phyloP scores from a whole-genome alignment of 2,329 filamentous ascomycete species.

The Aspergillus japonicus region DNA sequence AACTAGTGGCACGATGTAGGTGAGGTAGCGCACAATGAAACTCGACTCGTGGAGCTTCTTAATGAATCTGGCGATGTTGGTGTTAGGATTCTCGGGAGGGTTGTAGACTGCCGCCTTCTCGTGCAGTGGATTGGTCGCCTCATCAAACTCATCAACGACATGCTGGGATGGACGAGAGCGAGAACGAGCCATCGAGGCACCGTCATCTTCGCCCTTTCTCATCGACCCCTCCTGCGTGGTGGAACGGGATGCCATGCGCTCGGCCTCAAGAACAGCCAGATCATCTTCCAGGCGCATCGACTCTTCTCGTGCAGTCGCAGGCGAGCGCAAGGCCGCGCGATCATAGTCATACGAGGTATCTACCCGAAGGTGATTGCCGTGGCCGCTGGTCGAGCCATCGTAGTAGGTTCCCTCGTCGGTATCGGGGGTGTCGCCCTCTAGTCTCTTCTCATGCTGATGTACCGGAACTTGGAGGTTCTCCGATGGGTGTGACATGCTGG shows the following conservation, averaged over 20 bases:
- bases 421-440: constrained; percentile 26
- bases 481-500: constrained; percentile 38
- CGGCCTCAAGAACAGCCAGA: constrained; percentile 62
- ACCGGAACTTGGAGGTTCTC: constrained; percentile 30
- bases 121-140: constrained; percentile 67
- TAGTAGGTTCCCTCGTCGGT: constrained; percentile 35
- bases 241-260: constrained; percentile 56
- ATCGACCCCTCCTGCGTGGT: constrained; percentile 29
- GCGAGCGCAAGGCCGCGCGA: constrained; percentile 41
- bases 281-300: constrained; percentile 65
- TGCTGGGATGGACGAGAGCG: constrained; percentile 56
- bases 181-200: constrained; percentile 50
- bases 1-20: constrained; percentile 67
- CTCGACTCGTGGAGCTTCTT: constrained; percentile 65
- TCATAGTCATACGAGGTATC: constrained; percentile 27
- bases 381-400: constrained; percentile 18
- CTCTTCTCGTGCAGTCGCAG: constrained; percentile 59
- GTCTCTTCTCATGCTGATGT: constrained; percentile 28
- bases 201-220: constrained; percentile 36
- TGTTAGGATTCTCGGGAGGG: constrained; percentile 62
- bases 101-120: constrained; percentile 65
- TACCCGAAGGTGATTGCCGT: constrained; percentile 23
- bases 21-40: constrained; percentile 67
- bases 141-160: constrained; percentile 65
- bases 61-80: constrained; percentile 62